phyloP scores from a whole-genome alignment of 192 early-diverging fungal genomes.

The Coemansia sp. region DNA sequence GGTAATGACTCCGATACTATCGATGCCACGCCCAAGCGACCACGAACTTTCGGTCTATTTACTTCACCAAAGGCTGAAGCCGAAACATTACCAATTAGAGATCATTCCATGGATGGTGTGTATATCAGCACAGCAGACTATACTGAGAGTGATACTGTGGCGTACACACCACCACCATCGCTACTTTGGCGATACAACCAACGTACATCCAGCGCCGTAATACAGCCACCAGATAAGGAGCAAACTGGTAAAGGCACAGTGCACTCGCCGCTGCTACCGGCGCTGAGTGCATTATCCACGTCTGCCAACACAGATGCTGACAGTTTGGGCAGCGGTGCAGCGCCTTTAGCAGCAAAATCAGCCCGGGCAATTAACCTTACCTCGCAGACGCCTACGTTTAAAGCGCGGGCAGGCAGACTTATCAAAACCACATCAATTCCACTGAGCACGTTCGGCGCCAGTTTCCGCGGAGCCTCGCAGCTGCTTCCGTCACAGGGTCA shows the following conservation, averaged over 20 bases:
- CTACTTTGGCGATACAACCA: constrained; percentile 25
- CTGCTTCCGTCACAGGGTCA: constrained; percentile 11
- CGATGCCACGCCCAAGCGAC: constrained; percentile 25
- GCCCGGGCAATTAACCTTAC: constrained; percentile 15
- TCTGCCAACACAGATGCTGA: not conserved
- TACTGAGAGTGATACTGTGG: constrained; percentile 14
- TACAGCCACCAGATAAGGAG: constrained; percentile 1
- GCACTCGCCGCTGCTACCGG: constrained; percentile 1
- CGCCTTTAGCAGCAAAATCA: not conserved
- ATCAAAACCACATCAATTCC: constrained; percentile 49
- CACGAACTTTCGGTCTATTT: constrained; percentile 10
- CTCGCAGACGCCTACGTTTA: constrained; percentile 11
- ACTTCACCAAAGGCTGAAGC: not conserved
- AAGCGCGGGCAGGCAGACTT: constrained; percentile 26
- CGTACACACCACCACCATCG: constrained; percentile 37
- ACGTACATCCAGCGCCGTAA: not conserved
- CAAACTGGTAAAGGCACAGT: not conserved
- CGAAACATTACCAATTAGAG: not conserved
- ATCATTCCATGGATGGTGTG: not conserved
- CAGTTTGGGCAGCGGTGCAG: not conserved
- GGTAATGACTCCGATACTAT: not conserved
- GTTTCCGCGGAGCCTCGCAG: constrained; percentile 9
- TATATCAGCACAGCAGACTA: not conserved
- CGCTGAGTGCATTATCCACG: not conserved
- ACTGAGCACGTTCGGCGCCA: constrained; percentile 30